Conservation (phyloP, 2,329 filamentous ascomycete genomes). For the Curvularia lunata region DNA sequence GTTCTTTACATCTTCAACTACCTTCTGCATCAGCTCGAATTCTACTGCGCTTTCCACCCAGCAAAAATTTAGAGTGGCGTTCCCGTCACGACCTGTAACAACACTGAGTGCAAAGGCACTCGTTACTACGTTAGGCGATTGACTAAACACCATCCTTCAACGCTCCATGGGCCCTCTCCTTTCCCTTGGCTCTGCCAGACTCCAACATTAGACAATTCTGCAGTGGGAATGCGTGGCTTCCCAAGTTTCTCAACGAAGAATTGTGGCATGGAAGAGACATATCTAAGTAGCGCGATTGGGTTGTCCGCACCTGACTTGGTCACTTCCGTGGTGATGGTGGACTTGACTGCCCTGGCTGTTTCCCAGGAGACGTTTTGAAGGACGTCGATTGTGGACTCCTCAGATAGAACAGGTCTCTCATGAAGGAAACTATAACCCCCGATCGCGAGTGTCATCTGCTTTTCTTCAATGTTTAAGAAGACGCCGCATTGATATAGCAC, state of each 20-base stretch:
- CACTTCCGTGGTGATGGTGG: slow-evolving; percentile 20
- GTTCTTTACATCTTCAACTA: slow-evolving; percentile 19
- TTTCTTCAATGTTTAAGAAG: slow-evolving; percentile 15
- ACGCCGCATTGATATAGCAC: slow-evolving; percentile 44
- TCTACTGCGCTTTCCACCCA: slow-evolving; percentile 54
- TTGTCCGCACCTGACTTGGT: slow-evolving; percentile 40
- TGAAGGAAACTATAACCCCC: slow-evolving; percentile 22
- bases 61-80: slow-evolving; percentile 49
- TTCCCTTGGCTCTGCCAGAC: slow-evolving; percentile 30
- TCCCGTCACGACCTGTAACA: slow-evolving; percentile 55
- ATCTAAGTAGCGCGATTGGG: slow-evolving; percentile 49
- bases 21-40: slow-evolving; percentile 27
- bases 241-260: slow-evolving; percentile 50
- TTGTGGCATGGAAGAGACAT: slow-evolving; percentile 49
- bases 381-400: not conserved
- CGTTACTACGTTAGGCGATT: slow-evolving; percentile 51
- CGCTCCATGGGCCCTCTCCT: slow-evolving; percentile 23
- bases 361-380: slow-evolving; percentile 29
- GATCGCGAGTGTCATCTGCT: slow-evolving; percentile 42
- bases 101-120: slow-evolving; percentile 50
- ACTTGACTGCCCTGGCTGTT: slow-evolving; percentile 26
- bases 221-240: slow-evolving; percentile 46
- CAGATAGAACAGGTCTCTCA: slow-evolving; percentile 4
- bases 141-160: slow-evolving; percentile 56
- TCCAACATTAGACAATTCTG: slow-evolving; percentile 58